Percentiles rank a stretch among this genome's conserved stretches.
phyloP scores from a whole-genome alignment of 1,284 basidiomycete species.

The Moniliella sp. region DNA sequence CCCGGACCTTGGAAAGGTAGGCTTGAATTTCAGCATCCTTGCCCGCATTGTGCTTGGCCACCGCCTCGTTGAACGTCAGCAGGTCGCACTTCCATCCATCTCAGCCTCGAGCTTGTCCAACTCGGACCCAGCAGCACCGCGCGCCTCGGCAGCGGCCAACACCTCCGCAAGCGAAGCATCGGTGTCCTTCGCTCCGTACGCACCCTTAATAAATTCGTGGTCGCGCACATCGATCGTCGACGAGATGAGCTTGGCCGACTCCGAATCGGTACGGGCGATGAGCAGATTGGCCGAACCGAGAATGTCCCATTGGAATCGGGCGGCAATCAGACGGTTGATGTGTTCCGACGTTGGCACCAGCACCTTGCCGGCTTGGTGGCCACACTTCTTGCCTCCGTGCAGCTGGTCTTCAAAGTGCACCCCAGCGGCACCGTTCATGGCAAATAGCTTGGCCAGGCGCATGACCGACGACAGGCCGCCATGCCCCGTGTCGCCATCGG shows the following conservation, averaged over 20 bases:
- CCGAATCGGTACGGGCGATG: slow-evolving; percentile 74
- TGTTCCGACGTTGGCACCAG: slow-evolving; percentile 70
- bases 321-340: slow-evolving; percentile 55
- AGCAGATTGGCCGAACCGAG: slow-evolving; percentile 66
- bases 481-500: slow-evolving; percentile 30
- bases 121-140: slow-evolving; percentile 16
- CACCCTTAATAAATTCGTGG: slow-evolving; percentile 35
- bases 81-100: slow-evolving; percentile 31
- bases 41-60: slow-evolving; percentile 35
- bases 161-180: slow-evolving; percentile 22
- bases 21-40: slow-evolving; percentile 37
- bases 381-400: slow-evolving; percentile 43
- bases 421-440: slow-evolving; percentile 32
- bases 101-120: slow-evolving; percentile 25
- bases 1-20: slow-evolving; percentile 42
- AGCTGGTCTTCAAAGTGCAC: slow-evolving; percentile 33
- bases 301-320: slow-evolving; percentile 69
- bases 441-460: slow-evolving; percentile 32
- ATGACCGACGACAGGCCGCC: slow-evolving; percentile 30
- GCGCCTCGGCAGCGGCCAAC: slow-evolving; percentile 17
- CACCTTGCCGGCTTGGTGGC: slow-evolving; percentile 78
- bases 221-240: slow-evolving; percentile 60
- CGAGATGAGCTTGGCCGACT: slow-evolving; percentile 65
- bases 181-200: slow-evolving; percentile 21
- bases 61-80: slow-evolving; percentile 62